phyloP scores from a whole-genome alignment of 169 alveolate species.

The Cystoisospora suis region DNA sequence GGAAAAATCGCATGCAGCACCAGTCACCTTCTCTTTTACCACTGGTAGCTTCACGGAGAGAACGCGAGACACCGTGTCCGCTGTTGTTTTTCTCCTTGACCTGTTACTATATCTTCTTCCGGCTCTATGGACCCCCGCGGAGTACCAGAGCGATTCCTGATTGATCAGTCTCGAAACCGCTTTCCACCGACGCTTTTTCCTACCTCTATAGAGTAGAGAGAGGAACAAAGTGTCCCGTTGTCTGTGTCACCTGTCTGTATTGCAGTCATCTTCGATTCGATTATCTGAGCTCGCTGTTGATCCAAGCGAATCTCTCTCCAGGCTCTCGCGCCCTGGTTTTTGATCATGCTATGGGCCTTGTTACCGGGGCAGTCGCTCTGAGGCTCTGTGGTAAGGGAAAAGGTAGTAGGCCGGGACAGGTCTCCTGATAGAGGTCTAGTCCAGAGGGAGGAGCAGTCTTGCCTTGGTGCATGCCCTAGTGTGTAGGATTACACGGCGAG shows the following conservation, averaged over 20 bases:
- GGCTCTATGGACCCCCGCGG: neutral
- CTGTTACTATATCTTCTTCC: neutral
- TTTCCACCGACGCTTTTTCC: neutral
- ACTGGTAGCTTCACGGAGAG: too few species aligned
- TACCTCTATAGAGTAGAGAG: neutral
- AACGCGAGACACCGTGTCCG: too few species aligned
- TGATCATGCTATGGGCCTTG: conserved; percentile 10
- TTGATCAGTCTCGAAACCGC: neutral
- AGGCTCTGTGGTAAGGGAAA: neutral
- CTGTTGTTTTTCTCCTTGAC: neutral
- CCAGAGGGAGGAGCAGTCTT: too few species aligned
- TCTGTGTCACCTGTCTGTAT: neutral
- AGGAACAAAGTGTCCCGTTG: neutral
- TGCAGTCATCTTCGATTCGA: conserved; percentile 34
- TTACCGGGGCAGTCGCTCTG: conserved; percentile 7
- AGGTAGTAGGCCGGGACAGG: too few species aligned
- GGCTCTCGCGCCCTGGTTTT: conserved; percentile 1
- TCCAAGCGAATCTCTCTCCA: neutral
- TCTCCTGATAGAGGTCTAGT: too few species aligned
- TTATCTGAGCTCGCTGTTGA: conserved; percentile 2
- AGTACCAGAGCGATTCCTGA: neutral
- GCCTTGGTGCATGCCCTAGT: too few species aligned
- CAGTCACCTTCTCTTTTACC: too few species aligned
- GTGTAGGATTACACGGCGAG: too few species aligned
- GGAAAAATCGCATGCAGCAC: too few species aligned